phyloP scores from a whole-genome alignment of 495 filamentous ascomycete genomes.

The Trichoderma asperelloides region DNA sequence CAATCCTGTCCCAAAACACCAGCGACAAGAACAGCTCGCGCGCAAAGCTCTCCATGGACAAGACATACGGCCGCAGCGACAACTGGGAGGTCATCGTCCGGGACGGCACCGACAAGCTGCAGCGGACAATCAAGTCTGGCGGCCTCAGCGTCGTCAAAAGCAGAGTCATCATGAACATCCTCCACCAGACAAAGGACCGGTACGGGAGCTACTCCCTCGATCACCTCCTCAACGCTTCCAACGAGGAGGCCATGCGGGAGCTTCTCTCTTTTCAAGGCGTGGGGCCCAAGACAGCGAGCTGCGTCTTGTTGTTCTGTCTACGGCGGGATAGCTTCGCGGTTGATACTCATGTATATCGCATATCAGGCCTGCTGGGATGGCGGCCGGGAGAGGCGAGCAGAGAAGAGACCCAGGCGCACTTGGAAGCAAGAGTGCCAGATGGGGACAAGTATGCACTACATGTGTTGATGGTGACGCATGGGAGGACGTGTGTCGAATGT shows the following conservation, averaged over 20 bases:
- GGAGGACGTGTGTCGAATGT: constrained; percentile 66
- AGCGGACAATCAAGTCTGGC: constrained; percentile 63
- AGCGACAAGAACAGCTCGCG: constrained; percentile 53
- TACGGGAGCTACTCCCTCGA: constrained; percentile 57
- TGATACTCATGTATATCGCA: constrained; percentile 74
- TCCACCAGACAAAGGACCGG: constrained; percentile 61
- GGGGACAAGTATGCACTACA: constrained; percentile 76
- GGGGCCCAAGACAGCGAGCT: constrained; percentile 81
- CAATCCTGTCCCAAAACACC: constrained; percentile 66
- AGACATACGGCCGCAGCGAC: constrained; percentile 68
- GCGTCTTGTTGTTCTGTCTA: constrained; percentile 70
- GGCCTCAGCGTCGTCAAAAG: constrained; percentile 67
- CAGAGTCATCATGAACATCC: constrained; percentile 62
- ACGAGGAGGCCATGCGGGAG: constrained; percentile 60
- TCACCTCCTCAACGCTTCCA: constrained; percentile 54
- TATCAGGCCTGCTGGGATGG: constrained; percentile 74
- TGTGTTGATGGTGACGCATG: constrained; percentile 72
- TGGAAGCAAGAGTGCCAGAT: constrained; percentile 68
- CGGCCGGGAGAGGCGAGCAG: constrained; percentile 49
- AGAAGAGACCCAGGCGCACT: constrained; percentile 65
- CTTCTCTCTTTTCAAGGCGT: constrained; percentile 71
- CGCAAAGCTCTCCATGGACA: constrained; percentile 63
- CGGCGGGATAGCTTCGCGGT: constrained; percentile 66
- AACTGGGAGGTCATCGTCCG: constrained; percentile 68
- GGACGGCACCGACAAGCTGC: constrained; percentile 53